Evolutionary conservation across 352 stramenopile species (phyloP).

Genomic region (Phytophthora fragariae): DNA sequence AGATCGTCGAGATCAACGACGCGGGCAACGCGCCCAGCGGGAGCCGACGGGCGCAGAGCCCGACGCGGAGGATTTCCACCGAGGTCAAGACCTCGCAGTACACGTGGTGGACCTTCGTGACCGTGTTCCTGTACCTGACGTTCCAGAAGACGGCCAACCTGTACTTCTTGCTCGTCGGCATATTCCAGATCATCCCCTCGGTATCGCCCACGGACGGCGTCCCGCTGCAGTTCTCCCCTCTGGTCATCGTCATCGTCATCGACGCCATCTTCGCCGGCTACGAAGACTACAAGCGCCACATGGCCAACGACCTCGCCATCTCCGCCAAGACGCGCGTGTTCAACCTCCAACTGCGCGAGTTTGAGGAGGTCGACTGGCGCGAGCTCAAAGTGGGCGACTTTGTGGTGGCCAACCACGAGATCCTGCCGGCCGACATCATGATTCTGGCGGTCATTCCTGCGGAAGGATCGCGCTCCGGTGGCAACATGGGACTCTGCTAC

Average conservation of each 20-base stretch:
- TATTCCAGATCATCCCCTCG: slow-evolving; percentile 88
- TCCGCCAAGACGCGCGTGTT: slow-evolving; percentile 71
- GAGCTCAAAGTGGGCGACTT: slow-evolving; percentile 86
- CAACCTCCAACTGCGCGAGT: slow-evolving; percentile 54
- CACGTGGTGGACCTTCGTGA: slow-evolving; percentile 90
- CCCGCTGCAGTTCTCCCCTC: slow-evolving; percentile 83
- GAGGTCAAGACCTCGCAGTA: slow-evolving; percentile 90
- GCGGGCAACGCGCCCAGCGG: slow-evolving; percentile 39
- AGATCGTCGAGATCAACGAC: background rate
- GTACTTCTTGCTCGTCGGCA: slow-evolving; percentile 90
- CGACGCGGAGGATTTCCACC: slow-evolving; percentile 55
- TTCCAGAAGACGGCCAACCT: slow-evolving; percentile 91
- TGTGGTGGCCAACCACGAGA: slow-evolving; percentile 85
- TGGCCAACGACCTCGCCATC: slow-evolving; percentile 79
- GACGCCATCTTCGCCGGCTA: slow-evolving; percentile 85
- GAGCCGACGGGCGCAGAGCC: slow-evolving; percentile 17
- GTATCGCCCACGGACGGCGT: slow-evolving; percentile 85
- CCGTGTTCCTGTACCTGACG: slow-evolving; percentile 87
- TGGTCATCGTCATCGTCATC: slow-evolving; percentile 85
- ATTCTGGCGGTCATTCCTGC: slow-evolving; percentile 80
- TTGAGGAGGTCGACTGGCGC: slow-evolving; percentile 34
- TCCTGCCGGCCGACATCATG: slow-evolving; percentile 81
- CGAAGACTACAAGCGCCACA: slow-evolving; percentile 87
- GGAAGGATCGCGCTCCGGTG: slow-evolving; percentile 59
- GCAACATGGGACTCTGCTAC: slow-evolving; percentile 85